Percentiles rank a stretch among this genome's conserved stretches.
phyloP scores from a whole-genome alignment of 208 protist genomes.

The Trypanosoma cruzi region DNA sequence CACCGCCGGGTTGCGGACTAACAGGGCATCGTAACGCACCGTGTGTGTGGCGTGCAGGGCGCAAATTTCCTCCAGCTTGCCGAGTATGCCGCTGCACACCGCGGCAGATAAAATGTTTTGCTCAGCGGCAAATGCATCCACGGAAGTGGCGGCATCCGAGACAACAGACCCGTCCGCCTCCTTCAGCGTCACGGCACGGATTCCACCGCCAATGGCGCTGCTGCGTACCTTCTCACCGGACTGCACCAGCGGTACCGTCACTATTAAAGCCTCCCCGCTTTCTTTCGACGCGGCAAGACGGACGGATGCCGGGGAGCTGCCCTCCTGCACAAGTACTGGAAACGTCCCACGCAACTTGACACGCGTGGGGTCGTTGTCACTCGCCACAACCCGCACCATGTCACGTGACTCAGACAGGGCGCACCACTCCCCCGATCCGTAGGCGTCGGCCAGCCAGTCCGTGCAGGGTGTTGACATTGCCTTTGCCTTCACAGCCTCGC shows the following conservation, averaged over 20 bases:
- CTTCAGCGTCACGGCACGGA: constrained; percentile 39
- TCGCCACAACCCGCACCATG: constrained; percentile 32
- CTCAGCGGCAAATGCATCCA: constrained; percentile 40
- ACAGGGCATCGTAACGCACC: constrained; percentile 62
- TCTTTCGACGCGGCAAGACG: constrained; percentile 10
- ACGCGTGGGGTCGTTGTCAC: constrained; percentile 32
- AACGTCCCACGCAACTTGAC: constrained; percentile 11
- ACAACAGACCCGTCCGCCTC: constrained; percentile 34
- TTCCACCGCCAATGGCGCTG: constrained; percentile 31
- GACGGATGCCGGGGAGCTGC: background rate
- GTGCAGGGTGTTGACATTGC: background rate
- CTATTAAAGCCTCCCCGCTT: constrained; percentile 4
- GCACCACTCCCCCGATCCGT: background rate
- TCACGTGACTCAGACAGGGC: constrained; percentile 15
- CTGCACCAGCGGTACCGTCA: constrained; percentile 15
- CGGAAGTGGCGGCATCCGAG: constrained; percentile 10
- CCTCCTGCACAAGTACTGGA: background rate
- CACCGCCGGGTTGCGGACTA: constrained; percentile 65
- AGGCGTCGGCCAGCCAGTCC: background rate
- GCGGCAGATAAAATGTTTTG: constrained; percentile 65
- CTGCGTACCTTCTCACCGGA: constrained; percentile 20
- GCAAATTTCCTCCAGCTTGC: constrained; percentile 55
- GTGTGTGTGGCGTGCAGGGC: constrained; percentile 69
- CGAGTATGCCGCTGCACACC: constrained; percentile 62
- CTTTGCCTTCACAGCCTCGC: constrained; percentile 2